A percentile compares a stretch with the other conserved stretches of the same genome.
Conservation (phyloP, 306 rosid species). For the Canavalia ensiformis region DNA sequence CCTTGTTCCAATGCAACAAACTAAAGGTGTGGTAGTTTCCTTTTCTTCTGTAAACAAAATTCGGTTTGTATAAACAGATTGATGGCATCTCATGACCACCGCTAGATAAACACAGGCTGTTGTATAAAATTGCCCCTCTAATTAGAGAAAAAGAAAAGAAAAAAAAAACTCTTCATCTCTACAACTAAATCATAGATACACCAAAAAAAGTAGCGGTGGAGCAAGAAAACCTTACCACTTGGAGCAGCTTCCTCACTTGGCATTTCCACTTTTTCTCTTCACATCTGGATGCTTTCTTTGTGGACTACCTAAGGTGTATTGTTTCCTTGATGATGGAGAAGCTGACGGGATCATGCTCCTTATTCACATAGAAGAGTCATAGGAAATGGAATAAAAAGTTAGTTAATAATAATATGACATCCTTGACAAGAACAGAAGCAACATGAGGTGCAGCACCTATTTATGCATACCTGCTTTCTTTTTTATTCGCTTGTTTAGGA, state of each 20-base stretch:
- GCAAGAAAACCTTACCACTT: constrained; percentile 37
- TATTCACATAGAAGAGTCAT: constrained; percentile 8
- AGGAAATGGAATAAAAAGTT: constrained; percentile 16
- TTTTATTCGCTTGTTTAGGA: constrained; percentile 53
- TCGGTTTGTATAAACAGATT: constrained; percentile 38
- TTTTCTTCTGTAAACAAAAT: constrained; percentile 4
- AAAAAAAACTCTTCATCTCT: constrained; percentile 36
- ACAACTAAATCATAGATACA: constrained; percentile 47
- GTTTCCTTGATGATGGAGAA: constrained; percentile 74
- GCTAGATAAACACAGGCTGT: constrained; percentile 50
- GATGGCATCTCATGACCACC: constrained; percentile 49
- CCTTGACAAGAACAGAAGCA: constrained; percentile 31
- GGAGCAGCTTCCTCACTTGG: constrained; percentile 57
- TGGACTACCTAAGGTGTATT: constrained; percentile 52
- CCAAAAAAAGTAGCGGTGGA: constrained; percentile 24
- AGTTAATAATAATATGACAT: constrained; percentile 24
- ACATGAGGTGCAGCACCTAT: constrained; percentile 16
- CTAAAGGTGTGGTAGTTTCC: neutral
- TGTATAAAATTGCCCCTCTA: constrained; percentile 49
- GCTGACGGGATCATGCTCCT: constrained; percentile 75
- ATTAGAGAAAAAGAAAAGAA: neutral
- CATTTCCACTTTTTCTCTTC: constrained; percentile 66
- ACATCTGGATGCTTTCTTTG: constrained; percentile 65
- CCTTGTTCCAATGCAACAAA: constrained; percentile 8
- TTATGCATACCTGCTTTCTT: constrained; percentile 73